Percentiles rank a stretch among this genome's conserved stretches.
These are phyloP conservation scores for Acacia melanoxylon DNA, from an alignment of 306 rosid genomes.

Conservation along the genomic window DNA sequence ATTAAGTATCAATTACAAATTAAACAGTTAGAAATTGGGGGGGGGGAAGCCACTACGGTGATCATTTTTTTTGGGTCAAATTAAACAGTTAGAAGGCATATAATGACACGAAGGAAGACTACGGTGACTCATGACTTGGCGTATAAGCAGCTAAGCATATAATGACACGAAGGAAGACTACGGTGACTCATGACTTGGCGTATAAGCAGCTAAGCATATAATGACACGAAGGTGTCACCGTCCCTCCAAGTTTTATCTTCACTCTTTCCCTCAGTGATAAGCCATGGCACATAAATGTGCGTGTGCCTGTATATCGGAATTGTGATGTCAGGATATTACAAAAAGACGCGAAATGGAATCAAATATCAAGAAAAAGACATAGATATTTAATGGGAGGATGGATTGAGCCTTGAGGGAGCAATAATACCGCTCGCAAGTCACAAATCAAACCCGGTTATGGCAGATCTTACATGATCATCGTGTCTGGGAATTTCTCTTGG, in stretches of 20 bases:
- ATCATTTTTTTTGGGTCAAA: too few relatives aligned
- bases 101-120: too few relatives aligned
- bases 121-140: too few relatives aligned
- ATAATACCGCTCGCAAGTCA: background rate
- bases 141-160: too few relatives aligned
- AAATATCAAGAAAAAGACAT: background rate
- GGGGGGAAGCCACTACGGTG: too few relatives aligned
- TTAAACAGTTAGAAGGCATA: too few relatives aligned
- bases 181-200: background rate
- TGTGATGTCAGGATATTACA: background rate
- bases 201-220: background rate
- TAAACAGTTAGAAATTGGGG: background rate
- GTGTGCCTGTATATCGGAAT: background rate
- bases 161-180: too few relatives aligned
- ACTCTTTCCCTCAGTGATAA: background rate
- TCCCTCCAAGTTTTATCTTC: background rate
- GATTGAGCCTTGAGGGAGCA: background rate
- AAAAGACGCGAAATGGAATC: background rate
- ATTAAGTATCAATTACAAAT: too few relatives aligned
- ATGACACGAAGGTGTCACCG: background rate
- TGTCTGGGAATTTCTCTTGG: background rate
- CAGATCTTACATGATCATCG: background rate
- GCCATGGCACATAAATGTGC: background rate
- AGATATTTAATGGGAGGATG: background rate
- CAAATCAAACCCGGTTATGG: background rate